A percentile compares a stretch with the other conserved stretches of the same genome.
Conservation (phyloP, 2,329 filamentous ascomycete genomes). For the Knufia fluminis region DNA sequence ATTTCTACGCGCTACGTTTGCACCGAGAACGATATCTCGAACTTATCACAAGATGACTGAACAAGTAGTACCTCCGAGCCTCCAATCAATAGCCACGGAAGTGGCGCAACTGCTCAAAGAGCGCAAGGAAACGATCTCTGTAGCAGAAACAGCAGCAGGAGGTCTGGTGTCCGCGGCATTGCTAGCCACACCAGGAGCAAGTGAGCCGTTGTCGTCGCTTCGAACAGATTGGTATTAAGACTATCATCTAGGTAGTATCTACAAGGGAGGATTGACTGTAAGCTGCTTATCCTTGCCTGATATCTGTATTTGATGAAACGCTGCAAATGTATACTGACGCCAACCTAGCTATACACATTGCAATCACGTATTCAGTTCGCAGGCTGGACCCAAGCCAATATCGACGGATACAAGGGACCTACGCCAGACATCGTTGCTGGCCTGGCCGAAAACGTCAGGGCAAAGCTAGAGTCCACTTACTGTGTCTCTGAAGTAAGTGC, state of each 20-base stretch:
- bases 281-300: neutral
- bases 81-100: conserved; percentile 34
- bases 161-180: conserved; percentile 53
- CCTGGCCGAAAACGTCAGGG: conserved; percentile 48
- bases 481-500: conserved; percentile 14
- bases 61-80: conserved; percentile 1
- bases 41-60: conserved; percentile 3
- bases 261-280: conserved; percentile 53
- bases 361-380: conserved; percentile 49
- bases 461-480: conserved; percentile 48
- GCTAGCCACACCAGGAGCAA: conserved; percentile 51
- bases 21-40: neutral
- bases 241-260: conserved; percentile 31
- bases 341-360: conserved; percentile 45
- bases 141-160: conserved; percentile 56
- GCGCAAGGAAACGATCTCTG: conserved; percentile 48
- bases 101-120: conserved; percentile 46
- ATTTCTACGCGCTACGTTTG: neutral
- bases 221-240: neutral
- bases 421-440: conserved; percentile 49
- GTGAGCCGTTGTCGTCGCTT: conserved; percentile 22
- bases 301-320: neutral
- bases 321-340: neutral
- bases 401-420: conserved; percentile 49
- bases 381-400: conserved; percentile 49